Evolutionary conservation across 2,329 filamentous ascomycete genomes (phyloP), one percentile per base, ranked within the genome.

Genomic region (Aspergillus tanneri): DNA sequence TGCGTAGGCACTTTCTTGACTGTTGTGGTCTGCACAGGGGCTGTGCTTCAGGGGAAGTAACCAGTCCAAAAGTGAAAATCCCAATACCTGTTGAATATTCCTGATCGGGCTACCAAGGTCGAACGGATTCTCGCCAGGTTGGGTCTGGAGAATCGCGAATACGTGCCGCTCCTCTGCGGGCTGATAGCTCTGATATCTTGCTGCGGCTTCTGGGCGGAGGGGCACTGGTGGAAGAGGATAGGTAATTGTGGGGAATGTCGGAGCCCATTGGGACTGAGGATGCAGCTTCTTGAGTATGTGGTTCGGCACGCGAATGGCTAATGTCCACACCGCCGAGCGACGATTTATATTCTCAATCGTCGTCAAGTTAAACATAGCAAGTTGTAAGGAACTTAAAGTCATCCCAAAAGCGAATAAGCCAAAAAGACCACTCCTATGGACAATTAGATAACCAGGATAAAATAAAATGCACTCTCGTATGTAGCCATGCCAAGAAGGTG

Each of bases 11-110:
- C 87, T 85, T 52, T 80, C 77, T 49, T 76, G 75, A 56, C 76
- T 79, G 38, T 83, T 82, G 59, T 91, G 87, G 44, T 81, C 79
- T 42, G 79, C 79, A 66, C 87, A 92, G 0, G 92, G 92, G 4
- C 87, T 90, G 50, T 81, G 77, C 47, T 77, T 82, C 25, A 95
- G 66, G 0, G 92, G 92, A 1, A 96, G 70, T 10, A 96, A 63
- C 91, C 91, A 97, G 50, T 96, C 87, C 11, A 85, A 52, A 2
- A 84, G 55, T 16, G 72, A 80, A 38, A 79, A 71, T 0, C 92
- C 92, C 84, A 99, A 90, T 19, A 96, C 82, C 11, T 85, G 80
- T 55, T 83, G 81, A 72, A 90, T 85, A 62, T 97, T 97, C 22
- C 76, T 71, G 53, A 80, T 76, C 7, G 72, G 71, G 23, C 67